Base-by-base conservation (phyloP, 306 rosid genomes). In the Notholithocarpus densiflorus region DNA sequence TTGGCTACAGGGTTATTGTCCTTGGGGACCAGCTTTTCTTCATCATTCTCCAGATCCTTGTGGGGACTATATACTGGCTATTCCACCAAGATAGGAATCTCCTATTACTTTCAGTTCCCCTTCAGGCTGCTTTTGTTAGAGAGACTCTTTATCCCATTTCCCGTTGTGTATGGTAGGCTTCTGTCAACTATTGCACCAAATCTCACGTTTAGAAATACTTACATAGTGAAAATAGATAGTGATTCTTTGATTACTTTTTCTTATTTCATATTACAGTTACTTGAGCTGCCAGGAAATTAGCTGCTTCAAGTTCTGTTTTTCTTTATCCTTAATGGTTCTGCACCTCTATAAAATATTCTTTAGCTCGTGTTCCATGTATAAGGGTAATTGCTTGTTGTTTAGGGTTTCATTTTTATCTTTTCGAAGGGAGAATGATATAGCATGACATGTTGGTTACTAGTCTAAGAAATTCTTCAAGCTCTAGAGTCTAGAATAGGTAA, bases 111-210 rank as follows among this genome's bases (percentile, higher is more conserved):
- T 62, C 40, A 73, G 66, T 61, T 77, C 77, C 81, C 37, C 65
- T 80, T 80, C 74, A 20, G 48, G 24, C 66, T 24, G 66, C 66
- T 24, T 24, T 34, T 29, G 72, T 68, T 8, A 66, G 23, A 71
- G 29, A 32, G 68, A 62, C 76, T 72, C 60, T 79, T 54, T 70
- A 27, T 10, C 73, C 80, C 84, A 68, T 66, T 75, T 54, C 37
- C 19, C 64, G 43, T 77, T 83, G 62, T 71, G 70, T 32, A 51
- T 71, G 29, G 48, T 73, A 64, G 79, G 52, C 66, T 24, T 73
- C 14, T 69, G 51, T 70, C 64, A 32, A 77, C 84, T 77, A 80
- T 65, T 68, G 80, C 81, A 59, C 69, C 70, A 77, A 60, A 71
- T 56, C 52, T 29, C 2, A 21, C 9, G 31, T 3, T 23, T 27